These are phyloP conservation scores for Dioscorea alata DNA, from an alignment of 106 monocot species.

Conservation along the genomic window DNA sequence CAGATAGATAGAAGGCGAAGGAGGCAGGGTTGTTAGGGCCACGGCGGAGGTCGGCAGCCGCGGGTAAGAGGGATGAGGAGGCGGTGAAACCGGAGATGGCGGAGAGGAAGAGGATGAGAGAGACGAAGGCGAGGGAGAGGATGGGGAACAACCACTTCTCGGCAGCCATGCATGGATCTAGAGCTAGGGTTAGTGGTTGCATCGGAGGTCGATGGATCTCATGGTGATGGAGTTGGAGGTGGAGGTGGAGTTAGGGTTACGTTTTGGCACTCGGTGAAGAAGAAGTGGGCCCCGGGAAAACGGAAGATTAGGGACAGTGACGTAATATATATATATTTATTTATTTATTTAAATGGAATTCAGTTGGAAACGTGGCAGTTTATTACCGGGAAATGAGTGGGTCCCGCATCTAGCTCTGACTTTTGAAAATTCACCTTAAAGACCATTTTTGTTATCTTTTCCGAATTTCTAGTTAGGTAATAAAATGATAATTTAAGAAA, in stretches of 20 bases:
- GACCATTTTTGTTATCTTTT: too few species aligned
- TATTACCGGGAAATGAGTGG: too few species aligned
- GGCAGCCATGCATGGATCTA: constrained; percentile 9
- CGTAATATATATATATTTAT: too few species aligned
- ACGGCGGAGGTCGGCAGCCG: constrained; percentile 14
- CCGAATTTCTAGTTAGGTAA: too few species aligned
- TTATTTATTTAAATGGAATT: too few species aligned
- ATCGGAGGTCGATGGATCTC: background rate
- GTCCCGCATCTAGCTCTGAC: too few species aligned
- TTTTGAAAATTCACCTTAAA: too few species aligned
- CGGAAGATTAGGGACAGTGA: too few species aligned
- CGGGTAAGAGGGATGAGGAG: constrained; percentile 35
- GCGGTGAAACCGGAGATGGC: constrained; percentile 54
- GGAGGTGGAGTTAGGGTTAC: background rate
- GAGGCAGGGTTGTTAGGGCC: constrained; percentile 42
- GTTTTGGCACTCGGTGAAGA: too few species aligned
- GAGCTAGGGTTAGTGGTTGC: constrained; percentile 2
- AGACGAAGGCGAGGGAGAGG: constrained; percentile 55
- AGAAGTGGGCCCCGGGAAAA: too few species aligned
- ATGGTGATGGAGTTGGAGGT: background rate
- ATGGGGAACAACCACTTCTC: constrained; percentile 64
- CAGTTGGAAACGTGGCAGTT: too few species aligned
- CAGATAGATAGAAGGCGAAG: constrained; percentile 75
- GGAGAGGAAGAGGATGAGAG: constrained; percentile 46
- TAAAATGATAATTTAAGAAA: too few species aligned